Percentiles rank a stretch among this genome's conserved stretches.
Conservation (phyloP, 768 basidiomycete species). For the Saitozyma podzolica region DNA sequence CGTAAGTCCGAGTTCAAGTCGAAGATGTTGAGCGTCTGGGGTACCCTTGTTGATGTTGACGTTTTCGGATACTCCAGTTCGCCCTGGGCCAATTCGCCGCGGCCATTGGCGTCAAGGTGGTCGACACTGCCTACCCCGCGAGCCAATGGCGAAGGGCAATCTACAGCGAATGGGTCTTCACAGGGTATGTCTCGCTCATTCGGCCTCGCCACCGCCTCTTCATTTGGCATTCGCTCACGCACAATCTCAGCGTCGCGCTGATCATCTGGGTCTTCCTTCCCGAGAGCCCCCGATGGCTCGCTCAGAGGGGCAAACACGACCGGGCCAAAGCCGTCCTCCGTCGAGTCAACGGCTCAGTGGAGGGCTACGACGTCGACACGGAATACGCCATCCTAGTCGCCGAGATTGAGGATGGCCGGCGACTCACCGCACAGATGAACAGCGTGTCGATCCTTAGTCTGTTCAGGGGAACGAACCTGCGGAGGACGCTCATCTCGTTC, state of each 20-base stretch:
- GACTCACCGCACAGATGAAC: constrained; percentile 1
- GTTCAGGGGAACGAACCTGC: constrained; percentile 19
- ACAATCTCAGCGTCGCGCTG: constrained; percentile 13
- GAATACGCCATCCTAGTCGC: constrained; percentile 24
- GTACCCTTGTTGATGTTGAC: too few species aligned
- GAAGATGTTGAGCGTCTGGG: too few species aligned
- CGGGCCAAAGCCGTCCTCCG: constrained; percentile 15
- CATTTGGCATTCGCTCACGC: constrained; percentile 14
- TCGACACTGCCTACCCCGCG: background rate
- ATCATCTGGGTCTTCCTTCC: constrained; percentile 31
- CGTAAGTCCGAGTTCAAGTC: too few species aligned
- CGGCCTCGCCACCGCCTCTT: constrained; percentile 23
- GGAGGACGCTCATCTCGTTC: constrained; percentile 3
- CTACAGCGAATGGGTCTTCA: too few species aligned
- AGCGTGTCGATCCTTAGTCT: constrained; percentile 5
- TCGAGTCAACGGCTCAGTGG: constrained; percentile 7
- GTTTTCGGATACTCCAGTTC: too few species aligned
- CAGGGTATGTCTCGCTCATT: constrained; percentile 9
- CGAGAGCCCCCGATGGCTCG: constrained; percentile 33
- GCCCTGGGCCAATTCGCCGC: constrained; percentile 12
- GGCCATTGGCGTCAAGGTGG: constrained; percentile 11
- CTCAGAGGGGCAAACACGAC: constrained; percentile 17
- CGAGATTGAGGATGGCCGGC: constrained; percentile 19
- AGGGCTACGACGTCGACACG: constrained; percentile 15
- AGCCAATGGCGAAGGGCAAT: too few species aligned